phyloP scores from a whole-genome alignment of 805 yeast species.

The Yamadazyma scolyti region DNA sequence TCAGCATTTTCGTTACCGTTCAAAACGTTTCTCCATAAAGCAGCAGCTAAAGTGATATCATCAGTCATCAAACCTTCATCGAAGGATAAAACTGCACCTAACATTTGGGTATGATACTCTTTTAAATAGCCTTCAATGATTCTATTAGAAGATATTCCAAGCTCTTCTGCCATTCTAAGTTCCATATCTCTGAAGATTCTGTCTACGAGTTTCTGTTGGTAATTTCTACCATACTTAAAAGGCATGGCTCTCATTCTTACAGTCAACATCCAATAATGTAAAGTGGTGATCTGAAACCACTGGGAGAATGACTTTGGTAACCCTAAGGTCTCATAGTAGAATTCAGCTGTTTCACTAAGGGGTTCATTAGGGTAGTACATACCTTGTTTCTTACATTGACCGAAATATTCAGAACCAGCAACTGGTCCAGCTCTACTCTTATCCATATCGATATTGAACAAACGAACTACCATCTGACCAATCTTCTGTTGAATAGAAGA shows the following conservation, averaged over 20 bases:
- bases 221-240: constrained; percentile 78
- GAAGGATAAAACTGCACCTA: constrained; percentile 85
- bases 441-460: constrained; percentile 85
- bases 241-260: constrained; percentile 98
- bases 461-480: constrained; percentile 61
- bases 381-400: constrained; percentile 83
- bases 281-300: constrained; percentile 89
- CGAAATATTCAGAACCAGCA: constrained; percentile 85
- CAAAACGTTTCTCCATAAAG: constrained; percentile 88
- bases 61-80: constrained; percentile 87
- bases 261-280: constrained; percentile 91
- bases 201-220: constrained; percentile 90
- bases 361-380: constrained; percentile 71
- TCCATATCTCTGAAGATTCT: constrained; percentile 89
- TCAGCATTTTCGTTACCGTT: constrained; percentile 81
- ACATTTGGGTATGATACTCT: constrained; percentile 84
- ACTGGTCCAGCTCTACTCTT: constrained; percentile 88
- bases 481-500: constrained; percentile 37
- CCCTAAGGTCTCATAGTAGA: constrained; percentile 80
- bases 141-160: constrained; percentile 77
- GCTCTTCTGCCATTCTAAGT: constrained; percentile 75
- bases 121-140: constrained; percentile 82
- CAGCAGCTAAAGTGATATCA: constrained; percentile 73
- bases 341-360: constrained; percentile 67
- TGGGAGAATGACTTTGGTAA: constrained; percentile 88